phyloP scores from a whole-genome alignment of 371 early-diverging fungal genomes.

The Saksenaea oblongispora region DNA sequence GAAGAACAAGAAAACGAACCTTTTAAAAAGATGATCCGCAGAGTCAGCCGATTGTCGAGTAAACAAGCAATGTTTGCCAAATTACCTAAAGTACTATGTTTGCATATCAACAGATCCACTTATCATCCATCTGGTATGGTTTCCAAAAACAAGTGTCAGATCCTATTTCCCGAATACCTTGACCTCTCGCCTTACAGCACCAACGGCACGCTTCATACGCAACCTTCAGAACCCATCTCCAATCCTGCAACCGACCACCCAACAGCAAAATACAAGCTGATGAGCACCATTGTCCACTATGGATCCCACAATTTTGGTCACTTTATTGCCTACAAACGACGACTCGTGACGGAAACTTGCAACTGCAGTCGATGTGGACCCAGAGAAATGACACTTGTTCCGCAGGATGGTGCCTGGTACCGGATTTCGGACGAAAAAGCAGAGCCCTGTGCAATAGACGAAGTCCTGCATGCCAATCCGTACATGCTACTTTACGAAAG shows the following conservation, averaged over 20 bases:
- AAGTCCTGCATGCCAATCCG: slow-evolving; percentile 73
- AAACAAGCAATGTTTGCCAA: slow-evolving; percentile 68
- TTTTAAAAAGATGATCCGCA: slow-evolving; percentile 2
- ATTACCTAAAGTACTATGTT: slow-evolving; percentile 58
- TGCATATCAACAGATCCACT: slow-evolving; percentile 76
- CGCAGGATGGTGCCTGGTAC: slow-evolving; percentile 50
- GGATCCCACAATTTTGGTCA: slow-evolving; percentile 90
- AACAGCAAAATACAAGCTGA: slow-evolving; percentile 61
- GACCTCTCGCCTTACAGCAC: slow-evolving; percentile 66
- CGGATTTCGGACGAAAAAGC: slow-evolving; percentile 88
- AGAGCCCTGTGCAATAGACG: slow-evolving; percentile 63
- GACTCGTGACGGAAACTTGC: slow-evolving; percentile 36
- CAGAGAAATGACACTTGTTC: background rate
- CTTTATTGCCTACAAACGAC: slow-evolving; percentile 87
- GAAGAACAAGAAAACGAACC: slow-evolving; percentile 12
- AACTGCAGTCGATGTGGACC: slow-evolving; percentile 24
- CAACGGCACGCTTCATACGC: slow-evolving; percentile 49
- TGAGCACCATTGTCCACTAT: slow-evolving; percentile 85
- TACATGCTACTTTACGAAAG: slow-evolving; percentile 91
- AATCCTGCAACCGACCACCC: slow-evolving; percentile 19
- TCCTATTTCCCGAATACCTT: slow-evolving; percentile 60
- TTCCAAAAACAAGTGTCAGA: slow-evolving; percentile 66
- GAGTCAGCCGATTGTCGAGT: slow-evolving; percentile 38
- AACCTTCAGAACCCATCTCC: slow-evolving; percentile 60
- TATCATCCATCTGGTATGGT: slow-evolving; percentile 61